A percentile compares a stretch with the other conserved stretches of the same genome.
These are phyloP conservation scores for Davidsoniella virescens DNA, from an alignment of 2,329 filamentous ascomycete genomes.

Conservation along the genomic window DNA sequence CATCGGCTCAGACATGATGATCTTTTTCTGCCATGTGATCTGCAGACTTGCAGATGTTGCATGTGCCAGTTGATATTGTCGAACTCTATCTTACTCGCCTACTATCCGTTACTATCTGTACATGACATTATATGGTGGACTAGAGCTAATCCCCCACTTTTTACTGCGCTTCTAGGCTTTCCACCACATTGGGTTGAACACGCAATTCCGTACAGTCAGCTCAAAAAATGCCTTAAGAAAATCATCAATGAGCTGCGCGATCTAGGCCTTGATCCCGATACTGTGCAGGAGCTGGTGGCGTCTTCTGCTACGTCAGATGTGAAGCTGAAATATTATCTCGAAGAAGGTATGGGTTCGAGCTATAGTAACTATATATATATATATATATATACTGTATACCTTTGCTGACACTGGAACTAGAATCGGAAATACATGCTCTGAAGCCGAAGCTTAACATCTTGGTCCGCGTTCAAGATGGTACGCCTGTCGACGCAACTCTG, in stretches of 20 bases:
- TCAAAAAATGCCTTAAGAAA: constrained; percentile 80
- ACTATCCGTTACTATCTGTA: background rate
- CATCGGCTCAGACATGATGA: background rate
- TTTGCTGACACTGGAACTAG: constrained; percentile 15
- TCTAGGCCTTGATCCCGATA: constrained; percentile 56
- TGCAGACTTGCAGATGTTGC: no score
- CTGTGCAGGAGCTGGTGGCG: constrained; percentile 47
- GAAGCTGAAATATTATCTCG: constrained; percentile 37
- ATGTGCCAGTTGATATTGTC: no score
- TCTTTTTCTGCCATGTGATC: background rate
- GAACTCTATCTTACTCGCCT: background rate
- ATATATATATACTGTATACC: background rate
- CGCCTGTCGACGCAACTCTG: constrained; percentile 51
- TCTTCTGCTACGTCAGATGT: constrained; percentile 30
- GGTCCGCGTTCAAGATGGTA: constrained; percentile 48
- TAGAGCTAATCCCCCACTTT: background rate
- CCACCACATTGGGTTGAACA: constrained; percentile 55
- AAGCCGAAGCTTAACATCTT: constrained; percentile 55
- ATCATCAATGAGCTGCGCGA: constrained; percentile 54
- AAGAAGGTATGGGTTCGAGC: constrained; percentile 24
- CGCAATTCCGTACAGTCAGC: constrained; percentile 66
- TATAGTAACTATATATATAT: constrained; percentile 1
- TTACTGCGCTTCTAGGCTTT: constrained; percentile 34
- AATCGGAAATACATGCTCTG: constrained; percentile 30
- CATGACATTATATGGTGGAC: background rate